Conservation (phyloP, 768 basidiomycete species). For the Amanita thiersii region DNA sequence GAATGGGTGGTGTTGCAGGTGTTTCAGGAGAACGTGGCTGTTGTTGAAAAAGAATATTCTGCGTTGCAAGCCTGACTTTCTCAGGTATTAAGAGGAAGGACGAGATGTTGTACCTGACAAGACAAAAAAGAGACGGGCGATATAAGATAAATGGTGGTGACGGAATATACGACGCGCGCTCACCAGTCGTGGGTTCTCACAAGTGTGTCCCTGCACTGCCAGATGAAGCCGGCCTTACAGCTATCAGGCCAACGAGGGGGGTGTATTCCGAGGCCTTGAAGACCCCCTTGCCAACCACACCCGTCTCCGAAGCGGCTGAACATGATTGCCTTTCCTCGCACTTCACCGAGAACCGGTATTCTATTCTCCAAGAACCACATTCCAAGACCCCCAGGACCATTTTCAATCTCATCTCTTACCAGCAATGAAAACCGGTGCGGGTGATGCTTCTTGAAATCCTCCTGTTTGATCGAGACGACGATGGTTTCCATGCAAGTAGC, state of each 20-base stretch:
- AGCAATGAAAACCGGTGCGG: slow-evolving; percentile 48
- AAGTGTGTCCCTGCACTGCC: slow-evolving; percentile 63
- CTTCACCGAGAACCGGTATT: slow-evolving; percentile 76
- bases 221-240: slow-evolving; percentile 61
- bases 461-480: slow-evolving; percentile 86
- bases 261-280: slow-evolving; percentile 79
- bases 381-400: slow-evolving; percentile 41
- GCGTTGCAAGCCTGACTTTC: slow-evolving; percentile 55
- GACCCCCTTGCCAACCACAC: slow-evolving; percentile 57
- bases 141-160: slow-evolving; percentile 3
- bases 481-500: slow-evolving; percentile 60
- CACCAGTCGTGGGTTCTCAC: slow-evolving; percentile 86
- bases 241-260: slow-evolving; percentile 84
- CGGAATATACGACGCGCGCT: slow-evolving; percentile 13
- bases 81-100: slow-evolving; percentile 81
- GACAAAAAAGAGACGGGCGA: slow-evolving; percentile 1
- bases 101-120: slow-evolving; percentile 65
- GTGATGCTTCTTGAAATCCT: slow-evolving; percentile 49
- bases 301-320: slow-evolving; percentile 82
- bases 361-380: slow-evolving; percentile 84
- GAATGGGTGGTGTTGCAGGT: slow-evolving; percentile 28
- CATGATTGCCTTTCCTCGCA: slow-evolving; percentile 77
- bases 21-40: slow-evolving; percentile 14
- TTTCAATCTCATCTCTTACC: slow-evolving; percentile 57
- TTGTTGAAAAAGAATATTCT: slow-evolving; percentile 36